These are phyloP conservation scores for Solanum paucissectum DNA, from an alignment of 257 asterid genomes.

Conservation along the genomic window DNA sequence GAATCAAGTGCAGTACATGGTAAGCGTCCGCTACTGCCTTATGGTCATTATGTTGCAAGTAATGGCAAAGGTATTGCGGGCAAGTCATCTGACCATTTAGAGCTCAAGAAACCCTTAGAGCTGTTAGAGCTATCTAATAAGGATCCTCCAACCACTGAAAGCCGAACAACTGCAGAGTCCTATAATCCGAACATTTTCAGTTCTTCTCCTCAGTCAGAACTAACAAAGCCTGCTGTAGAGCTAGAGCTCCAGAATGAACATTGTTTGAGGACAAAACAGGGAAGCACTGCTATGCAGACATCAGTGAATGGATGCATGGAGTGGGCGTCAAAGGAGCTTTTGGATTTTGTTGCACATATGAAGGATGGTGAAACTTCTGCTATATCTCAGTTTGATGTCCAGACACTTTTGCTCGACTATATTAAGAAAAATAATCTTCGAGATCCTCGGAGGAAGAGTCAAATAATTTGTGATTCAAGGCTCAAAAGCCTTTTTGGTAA, in stretches of 20 bases:
- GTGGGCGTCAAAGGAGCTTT: constrained; percentile 69
- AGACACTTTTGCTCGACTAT: constrained; percentile 52
- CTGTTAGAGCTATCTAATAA: constrained; percentile 10
- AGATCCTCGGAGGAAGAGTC: constrained; percentile 64
- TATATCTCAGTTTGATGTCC: constrained; percentile 58
- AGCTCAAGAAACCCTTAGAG: constrained; percentile 23
- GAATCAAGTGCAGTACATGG: constrained; percentile 21
- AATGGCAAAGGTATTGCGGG: constrained; percentile 16
- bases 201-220: constrained; percentile 25
- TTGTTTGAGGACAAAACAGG: constrained; percentile 1
- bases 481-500: constrained; percentile 67
- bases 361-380: constrained; percentile 63
- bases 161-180: background rate
- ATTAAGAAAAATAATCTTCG: constrained; percentile 59
- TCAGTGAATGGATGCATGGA: constrained; percentile 15
- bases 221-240: constrained; percentile 15
- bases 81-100: constrained; percentile 24
- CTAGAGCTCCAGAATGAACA: background rate
- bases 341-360: constrained; percentile 68
- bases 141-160: constrained; percentile 6
- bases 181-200: background rate
- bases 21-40: constrained; percentile 20
- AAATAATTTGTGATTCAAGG: constrained; percentile 60
- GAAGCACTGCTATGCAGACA: constrained; percentile 15
- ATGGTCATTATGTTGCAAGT: constrained; percentile 11